These are phyloP conservation scores for Nelumbo lutea DNA, from an alignment of 164 flowering plant species.

Conservation along the genomic window DNA sequence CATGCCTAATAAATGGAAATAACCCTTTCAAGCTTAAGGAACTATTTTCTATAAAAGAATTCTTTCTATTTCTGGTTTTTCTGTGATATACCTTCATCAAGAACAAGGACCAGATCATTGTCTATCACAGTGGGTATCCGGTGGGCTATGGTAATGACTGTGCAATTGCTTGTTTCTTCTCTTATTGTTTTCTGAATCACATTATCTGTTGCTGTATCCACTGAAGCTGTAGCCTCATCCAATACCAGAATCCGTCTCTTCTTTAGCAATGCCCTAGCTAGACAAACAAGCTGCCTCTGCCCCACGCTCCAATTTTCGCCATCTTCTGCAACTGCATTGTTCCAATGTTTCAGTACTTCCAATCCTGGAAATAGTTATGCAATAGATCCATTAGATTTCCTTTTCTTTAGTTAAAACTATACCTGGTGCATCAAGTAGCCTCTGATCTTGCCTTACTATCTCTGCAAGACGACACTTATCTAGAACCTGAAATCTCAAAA, in stretches of 20 bases:
- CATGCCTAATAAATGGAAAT: too few relatives aligned
- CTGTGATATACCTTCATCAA: slow-evolving; percentile 54
- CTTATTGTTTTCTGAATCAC: slow-evolving; percentile 64
- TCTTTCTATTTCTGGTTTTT: neutral
- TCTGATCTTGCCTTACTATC: slow-evolving; percentile 47
- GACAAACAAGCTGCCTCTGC: slow-evolving; percentile 78
- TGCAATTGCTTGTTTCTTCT: slow-evolving; percentile 56
- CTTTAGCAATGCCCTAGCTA: slow-evolving; percentile 69
- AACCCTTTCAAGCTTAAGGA: too few relatives aligned
- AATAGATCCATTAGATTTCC: neutral
- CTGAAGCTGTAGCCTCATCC: slow-evolving; percentile 90
- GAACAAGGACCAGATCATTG: slow-evolving; percentile 73
- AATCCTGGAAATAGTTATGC: neutral
- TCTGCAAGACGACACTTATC: slow-evolving; percentile 56
- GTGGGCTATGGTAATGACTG: slow-evolving; percentile 83
- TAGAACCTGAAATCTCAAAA: slow-evolving; percentile 41
- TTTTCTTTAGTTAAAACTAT: neutral
- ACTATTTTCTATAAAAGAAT: too few relatives aligned
- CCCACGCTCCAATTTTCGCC: slow-evolving; percentile 93
- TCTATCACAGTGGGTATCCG: slow-evolving; percentile 76
- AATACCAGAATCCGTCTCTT: slow-evolving; percentile 61
- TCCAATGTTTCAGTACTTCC: neutral
- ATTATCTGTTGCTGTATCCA: slow-evolving; percentile 78
- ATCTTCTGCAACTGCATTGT: slow-evolving; percentile 65
- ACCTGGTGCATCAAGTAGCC: slow-evolving; percentile 80